Percentiles rank a stretch among this genome's conserved stretches.
Conservation (phyloP, 495 filamentous ascomycete species). For the Cenococcum geophilum region DNA sequence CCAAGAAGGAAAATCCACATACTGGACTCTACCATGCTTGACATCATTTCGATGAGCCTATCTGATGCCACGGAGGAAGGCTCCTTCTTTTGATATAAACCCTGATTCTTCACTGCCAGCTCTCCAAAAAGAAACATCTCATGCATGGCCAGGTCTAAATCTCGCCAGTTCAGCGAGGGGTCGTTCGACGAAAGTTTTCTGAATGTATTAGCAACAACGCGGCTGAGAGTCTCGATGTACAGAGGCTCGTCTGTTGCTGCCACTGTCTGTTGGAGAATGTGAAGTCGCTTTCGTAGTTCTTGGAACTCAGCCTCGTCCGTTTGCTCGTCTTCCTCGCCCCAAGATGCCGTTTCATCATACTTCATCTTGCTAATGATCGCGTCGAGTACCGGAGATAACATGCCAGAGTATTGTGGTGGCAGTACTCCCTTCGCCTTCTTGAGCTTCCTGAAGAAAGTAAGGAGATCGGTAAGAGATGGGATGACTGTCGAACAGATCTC, state of each 20-base stretch:
- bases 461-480: constrained; percentile 78
- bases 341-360: constrained; percentile 88
- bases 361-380: constrained; percentile 93
- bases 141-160: constrained; percentile 89
- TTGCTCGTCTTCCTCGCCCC: constrained; percentile 90
- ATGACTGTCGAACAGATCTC: constrained; percentile 95
- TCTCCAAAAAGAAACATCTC: constrained; percentile 98
- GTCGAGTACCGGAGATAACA: constrained; percentile 79
- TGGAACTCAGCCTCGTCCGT: constrained; percentile 99
- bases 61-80: constrained; percentile 69
- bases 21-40: constrained; percentile 89
- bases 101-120: constrained; percentile 74
- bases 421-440: constrained; percentile 54
- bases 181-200: constrained; percentile 62
- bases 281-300: constrained; percentile 80
- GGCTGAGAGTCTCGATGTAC: constrained; percentile 77
- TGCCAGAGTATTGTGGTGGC: constrained; percentile 61
- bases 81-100: constrained; percentile 72
- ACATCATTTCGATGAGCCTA: constrained; percentile 82
- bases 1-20: constrained; percentile 31
- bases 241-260: constrained; percentile 77
- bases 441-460: constrained; percentile 79
- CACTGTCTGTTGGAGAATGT: constrained; percentile 82
- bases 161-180: constrained; percentile 80
- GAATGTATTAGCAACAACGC: constrained; percentile 78